phyloP scores from a whole-genome alignment of 1,139 yeast species.

The Candida labiduridarum region DNA sequence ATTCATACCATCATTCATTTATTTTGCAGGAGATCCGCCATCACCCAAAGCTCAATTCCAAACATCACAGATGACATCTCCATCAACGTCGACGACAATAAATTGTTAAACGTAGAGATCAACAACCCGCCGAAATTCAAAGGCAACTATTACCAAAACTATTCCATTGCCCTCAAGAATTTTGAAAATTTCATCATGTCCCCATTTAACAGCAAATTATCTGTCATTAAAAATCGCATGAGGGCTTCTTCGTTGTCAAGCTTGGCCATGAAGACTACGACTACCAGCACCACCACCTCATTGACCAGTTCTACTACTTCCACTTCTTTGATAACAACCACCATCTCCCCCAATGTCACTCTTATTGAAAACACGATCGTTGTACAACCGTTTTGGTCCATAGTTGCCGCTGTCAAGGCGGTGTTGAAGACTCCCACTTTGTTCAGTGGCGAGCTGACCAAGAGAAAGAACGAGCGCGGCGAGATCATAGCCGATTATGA shows the following conservation, averaged over 20 bases:
- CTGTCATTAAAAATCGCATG: conserved; percentile 16
- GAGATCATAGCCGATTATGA: conserved; percentile 14
- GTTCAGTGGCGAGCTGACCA: conserved; percentile 56
- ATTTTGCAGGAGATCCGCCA: conserved; percentile 15
- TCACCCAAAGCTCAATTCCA: conserved; percentile 16
- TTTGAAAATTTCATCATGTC: conserved; percentile 55
- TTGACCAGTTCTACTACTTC: conserved; percentile 17
- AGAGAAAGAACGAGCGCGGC: conserved; percentile 23
- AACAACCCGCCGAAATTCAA: conserved; percentile 5
- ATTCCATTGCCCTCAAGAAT: conserved; percentile 52
- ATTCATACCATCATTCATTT: conserved; percentile 18
- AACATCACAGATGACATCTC: conserved; percentile 15
- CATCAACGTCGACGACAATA: conserved; percentile 16
- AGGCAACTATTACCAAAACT: conserved; percentile 8
- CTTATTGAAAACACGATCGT: conserved; percentile 34
- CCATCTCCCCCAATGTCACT: conserved; percentile 25
- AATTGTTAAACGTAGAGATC: conserved; percentile 17
- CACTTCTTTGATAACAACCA: conserved; percentile 19
- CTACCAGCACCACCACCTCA: conserved; percentile 17
- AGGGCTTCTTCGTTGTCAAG: conserved; percentile 16
- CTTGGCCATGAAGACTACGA: conserved; percentile 8
- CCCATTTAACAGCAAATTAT: conserved; percentile 35
- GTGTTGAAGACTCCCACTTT: conserved; percentile 51
- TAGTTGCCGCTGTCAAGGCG: conserved; percentile 62
- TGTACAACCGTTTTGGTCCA: conserved; percentile 69